A percentile compares a stretch with the other conserved stretches of the same genome.
Evolutionary conservation across 495 filamentous ascomycete genomes (phyloP).

Genomic region (Venustampulla echinocandica): DNA sequence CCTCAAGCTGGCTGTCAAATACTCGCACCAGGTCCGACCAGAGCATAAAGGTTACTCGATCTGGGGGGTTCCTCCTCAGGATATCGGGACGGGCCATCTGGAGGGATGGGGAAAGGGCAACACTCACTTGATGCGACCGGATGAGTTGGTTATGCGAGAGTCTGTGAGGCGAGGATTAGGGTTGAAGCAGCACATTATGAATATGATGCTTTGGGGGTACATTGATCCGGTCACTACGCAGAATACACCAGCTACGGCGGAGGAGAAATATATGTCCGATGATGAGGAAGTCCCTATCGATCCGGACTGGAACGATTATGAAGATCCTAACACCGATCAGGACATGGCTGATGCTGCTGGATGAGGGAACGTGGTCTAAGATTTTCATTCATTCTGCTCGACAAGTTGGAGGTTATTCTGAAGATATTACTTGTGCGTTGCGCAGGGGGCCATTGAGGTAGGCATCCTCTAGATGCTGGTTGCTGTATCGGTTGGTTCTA

Average conservation of each 20-base stretch:
- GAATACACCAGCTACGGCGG: conserved; percentile 28
- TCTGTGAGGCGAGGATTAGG: conserved; percentile 35
- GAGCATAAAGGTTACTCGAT: conserved; percentile 19
- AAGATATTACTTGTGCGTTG: no score
- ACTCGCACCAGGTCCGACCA: conserved; percentile 15
- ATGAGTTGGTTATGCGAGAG: conserved; percentile 49
- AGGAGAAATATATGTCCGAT: conserved; percentile 37
- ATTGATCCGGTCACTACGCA: conserved; percentile 35
- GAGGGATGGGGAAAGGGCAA: conserved; percentile 42
- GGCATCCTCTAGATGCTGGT: no score
- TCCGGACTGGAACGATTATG: not conserved
- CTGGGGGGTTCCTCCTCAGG: conserved; percentile 38
- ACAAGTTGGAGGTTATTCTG: no score
- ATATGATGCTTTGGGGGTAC: conserved; percentile 49
- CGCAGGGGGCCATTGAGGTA: no score
- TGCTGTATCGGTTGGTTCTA: no score
- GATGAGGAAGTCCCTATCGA: conserved; percentile 22
- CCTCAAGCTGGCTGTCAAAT: conserved; percentile 35
- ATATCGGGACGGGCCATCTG: conserved; percentile 40
- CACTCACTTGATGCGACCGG: conserved; percentile 39
- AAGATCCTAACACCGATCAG: not conserved
- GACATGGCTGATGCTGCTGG: no score
- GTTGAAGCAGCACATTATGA: conserved; percentile 32
- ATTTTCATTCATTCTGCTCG: no score
- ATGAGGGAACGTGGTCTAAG: no score